A percentile compares a stretch with the other conserved stretches of the same genome.
These are phyloP conservation scores for Penicillium sp. DNA, from an alignment of 2,329 filamentous ascomycete genomes.

Conservation along the genomic window DNA sequence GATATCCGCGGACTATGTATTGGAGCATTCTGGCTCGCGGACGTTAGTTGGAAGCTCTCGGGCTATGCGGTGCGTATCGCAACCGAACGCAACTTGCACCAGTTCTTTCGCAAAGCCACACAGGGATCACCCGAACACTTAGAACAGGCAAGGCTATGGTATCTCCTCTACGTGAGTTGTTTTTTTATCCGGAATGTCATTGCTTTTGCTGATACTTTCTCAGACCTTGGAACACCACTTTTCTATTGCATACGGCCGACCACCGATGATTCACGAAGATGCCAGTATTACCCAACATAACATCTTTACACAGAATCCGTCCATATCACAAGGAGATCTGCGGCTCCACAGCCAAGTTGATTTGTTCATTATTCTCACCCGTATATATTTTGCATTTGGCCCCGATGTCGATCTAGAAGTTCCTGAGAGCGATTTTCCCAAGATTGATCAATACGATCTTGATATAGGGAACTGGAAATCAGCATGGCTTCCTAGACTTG, in stretches of 20 bases:
- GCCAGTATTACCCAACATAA: constrained; percentile 39
- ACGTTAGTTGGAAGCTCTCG: constrained; percentile 52
- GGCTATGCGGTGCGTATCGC: constrained; percentile 45
- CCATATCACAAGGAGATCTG: constrained; percentile 35
- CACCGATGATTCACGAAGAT: constrained; percentile 46
- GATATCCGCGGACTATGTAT: constrained; percentile 55
- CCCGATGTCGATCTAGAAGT: constrained; percentile 46
- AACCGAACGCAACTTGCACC: constrained; percentile 45
- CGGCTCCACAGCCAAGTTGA: constrained; percentile 45
- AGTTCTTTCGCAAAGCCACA: constrained; percentile 43
- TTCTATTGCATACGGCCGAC: constrained; percentile 46
- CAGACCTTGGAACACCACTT: constrained; percentile 46
- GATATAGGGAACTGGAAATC: constrained; percentile 42
- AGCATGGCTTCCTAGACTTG: constrained; percentile 37
- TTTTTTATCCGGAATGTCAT: too few species aligned
- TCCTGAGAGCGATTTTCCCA: constrained; percentile 40
- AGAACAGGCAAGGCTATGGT: constrained; percentile 42
- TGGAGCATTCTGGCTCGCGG: constrained; percentile 56
- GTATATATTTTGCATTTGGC: constrained; percentile 46
- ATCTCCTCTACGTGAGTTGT: constrained; percentile 44
- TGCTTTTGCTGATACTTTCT: constrained; percentile 13
- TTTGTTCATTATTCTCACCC: constrained; percentile 46
- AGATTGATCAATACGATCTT: constrained; percentile 42
- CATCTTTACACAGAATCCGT: constrained; percentile 32
- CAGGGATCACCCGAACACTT: constrained; percentile 39